phyloP scores from a whole-genome alignment of 2,329 filamentous ascomycete species.

The Eutypa lata region DNA sequence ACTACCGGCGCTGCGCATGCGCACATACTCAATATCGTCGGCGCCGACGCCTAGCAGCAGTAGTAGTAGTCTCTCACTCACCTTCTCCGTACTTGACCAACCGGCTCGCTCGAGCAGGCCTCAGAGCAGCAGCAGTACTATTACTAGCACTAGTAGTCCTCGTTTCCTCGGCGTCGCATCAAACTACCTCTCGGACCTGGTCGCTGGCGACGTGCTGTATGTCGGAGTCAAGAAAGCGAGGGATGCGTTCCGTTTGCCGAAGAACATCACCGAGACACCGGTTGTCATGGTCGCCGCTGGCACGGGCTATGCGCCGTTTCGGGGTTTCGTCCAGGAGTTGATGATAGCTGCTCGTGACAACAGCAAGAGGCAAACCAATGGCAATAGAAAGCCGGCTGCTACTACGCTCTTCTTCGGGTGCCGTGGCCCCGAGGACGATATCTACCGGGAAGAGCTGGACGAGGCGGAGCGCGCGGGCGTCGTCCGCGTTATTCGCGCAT shows the following conservation, averaged over 20 bases:
- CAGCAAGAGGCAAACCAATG: too few species aligned
- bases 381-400: too few species aligned
- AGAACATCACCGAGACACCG: not conserved
- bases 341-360: too few species aligned
- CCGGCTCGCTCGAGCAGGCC: not conserved
- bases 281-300: not conserved
- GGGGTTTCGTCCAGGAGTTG: not conserved
- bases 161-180: not conserved
- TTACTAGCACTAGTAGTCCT: too few species aligned
- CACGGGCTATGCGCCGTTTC: not conserved
- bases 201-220: not conserved
- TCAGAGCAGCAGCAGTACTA: too few species aligned
- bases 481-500: not conserved
- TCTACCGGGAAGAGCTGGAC: not conserved
- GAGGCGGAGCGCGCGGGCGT: not conserved
- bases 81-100: not conserved
- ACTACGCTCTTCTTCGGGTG: not conserved
- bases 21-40: constrained; percentile 19
- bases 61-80: not conserved
- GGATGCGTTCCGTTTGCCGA: not conserved
- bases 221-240: not conserved
- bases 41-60: not conserved
- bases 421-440: not conserved
- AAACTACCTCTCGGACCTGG: not conserved
- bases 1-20: constrained; percentile 60